Conservation (phyloP, 2,329 filamentous ascomycete species). For the Xylariales sp. region DNA sequence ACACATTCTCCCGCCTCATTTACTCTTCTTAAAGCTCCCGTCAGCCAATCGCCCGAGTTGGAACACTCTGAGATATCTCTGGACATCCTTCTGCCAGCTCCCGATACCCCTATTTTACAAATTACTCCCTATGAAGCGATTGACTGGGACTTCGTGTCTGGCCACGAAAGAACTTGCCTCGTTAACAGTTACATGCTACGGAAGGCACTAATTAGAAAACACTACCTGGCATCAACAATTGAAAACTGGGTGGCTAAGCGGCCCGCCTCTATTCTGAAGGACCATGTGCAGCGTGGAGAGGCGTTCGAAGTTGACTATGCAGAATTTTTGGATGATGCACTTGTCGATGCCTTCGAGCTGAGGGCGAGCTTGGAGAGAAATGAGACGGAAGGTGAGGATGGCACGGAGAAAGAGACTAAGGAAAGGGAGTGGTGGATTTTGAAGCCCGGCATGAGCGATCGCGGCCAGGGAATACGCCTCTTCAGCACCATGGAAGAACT, state of each 20-base stretch:
- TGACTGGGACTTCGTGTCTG: conserved; percentile 72
- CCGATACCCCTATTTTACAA: conserved; percentile 58
- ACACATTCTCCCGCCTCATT: conserved; percentile 52
- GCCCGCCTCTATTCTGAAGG: conserved; percentile 62
- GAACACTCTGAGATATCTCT: conserved; percentile 29
- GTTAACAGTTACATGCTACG: conserved; percentile 92
- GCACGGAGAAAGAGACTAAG: conserved; percentile 13
- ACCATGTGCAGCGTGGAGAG: conserved; percentile 72
- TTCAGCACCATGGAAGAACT: conserved; percentile 84
- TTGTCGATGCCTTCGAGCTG: conserved; percentile 86
- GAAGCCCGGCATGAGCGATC: conserved; percentile 96
- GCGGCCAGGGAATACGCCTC: conserved; percentile 86
- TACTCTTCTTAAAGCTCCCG: conserved; percentile 50
- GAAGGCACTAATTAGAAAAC: conserved; percentile 94
- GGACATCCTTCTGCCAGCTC: conserved; percentile 26
- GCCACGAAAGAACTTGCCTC: conserved; percentile 57
- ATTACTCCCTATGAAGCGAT: conserved; percentile 84
- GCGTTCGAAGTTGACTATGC: conserved; percentile 95
- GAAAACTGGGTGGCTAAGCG: conserved; percentile 84
- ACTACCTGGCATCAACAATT: conserved; percentile 82
- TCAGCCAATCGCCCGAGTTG: not conserved
- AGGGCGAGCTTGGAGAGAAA: conserved; percentile 73
- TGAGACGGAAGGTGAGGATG: conserved; percentile 25
- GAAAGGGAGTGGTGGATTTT: conserved; percentile 91
- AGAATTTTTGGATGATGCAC: conserved; percentile 90